These are phyloP conservation scores for Paramyrothecium sp. DNA, from an alignment of 2,329 filamentous ascomycete genomes.

Conservation along the genomic window DNA sequence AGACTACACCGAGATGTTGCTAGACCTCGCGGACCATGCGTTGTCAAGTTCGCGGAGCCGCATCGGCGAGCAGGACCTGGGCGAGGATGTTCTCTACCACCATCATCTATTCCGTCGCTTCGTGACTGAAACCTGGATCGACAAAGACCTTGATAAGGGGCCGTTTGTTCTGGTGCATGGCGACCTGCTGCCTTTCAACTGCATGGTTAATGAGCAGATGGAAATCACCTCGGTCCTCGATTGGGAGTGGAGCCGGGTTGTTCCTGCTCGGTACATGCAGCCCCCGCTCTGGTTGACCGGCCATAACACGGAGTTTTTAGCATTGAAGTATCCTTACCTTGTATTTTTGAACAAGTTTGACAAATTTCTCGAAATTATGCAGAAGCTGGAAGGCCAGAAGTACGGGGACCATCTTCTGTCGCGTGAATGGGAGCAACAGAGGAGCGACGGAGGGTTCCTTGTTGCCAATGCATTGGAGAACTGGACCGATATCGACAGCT, in stretches of 20 bases:
- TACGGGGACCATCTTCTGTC: not conserved
- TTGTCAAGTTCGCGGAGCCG: slow-evolving; percentile 14
- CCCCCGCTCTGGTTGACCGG: slow-evolving; percentile 12
- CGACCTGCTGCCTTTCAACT: slow-evolving; percentile 17
- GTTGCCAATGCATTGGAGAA: slow-evolving; percentile 6
- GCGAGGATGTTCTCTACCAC: slow-evolving; percentile 19
- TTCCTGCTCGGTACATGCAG: slow-evolving; percentile 13
- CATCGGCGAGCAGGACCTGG: slow-evolving; percentile 12
- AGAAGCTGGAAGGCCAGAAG: not conserved
- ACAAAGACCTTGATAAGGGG: slow-evolving; percentile 7
- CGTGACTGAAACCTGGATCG: slow-evolving; percentile 7
- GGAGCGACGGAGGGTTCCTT: slow-evolving; percentile 6
- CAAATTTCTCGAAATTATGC: not conserved
- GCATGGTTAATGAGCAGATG: slow-evolving; percentile 12
- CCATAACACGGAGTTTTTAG: not conserved
- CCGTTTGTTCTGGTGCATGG: slow-evolving; percentile 23
- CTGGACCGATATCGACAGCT: slow-evolving; percentile 6
- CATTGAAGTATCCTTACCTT: not conserved
- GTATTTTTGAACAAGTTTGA: not conserved
- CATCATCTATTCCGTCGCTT: slow-evolving; percentile 15
- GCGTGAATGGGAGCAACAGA: slow-evolving; percentile 2
- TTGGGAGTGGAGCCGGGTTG: slow-evolving; percentile 18
- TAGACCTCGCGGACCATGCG: slow-evolving; percentile 20
- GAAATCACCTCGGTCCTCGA: slow-evolving; percentile 10
- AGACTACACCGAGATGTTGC: slow-evolving; percentile 19